These are phyloP conservation scores for Ramularia collo-cygni DNA, from an alignment of 2,329 filamentous ascomycete species.

Conservation along the genomic window DNA sequence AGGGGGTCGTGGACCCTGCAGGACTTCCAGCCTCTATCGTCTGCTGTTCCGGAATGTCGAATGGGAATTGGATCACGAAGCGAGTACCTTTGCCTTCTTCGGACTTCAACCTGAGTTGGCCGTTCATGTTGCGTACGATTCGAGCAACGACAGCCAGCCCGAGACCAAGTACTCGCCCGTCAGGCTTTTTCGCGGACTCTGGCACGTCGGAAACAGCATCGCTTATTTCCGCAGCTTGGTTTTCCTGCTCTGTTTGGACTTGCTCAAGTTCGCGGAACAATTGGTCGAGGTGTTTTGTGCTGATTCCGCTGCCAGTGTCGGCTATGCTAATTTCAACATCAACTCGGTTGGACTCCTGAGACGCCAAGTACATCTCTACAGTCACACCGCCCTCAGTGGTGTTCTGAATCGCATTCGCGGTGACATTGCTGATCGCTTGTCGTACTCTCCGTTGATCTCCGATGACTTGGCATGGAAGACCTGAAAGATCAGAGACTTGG, in stretches of 20 bases:
- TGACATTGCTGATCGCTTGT: slow-evolving; percentile 75
- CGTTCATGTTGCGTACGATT: slow-evolving; percentile 83
- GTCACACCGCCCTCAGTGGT: slow-evolving; percentile 61
- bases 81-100: slow-evolving; percentile 75
- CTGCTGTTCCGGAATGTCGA: slow-evolving; percentile 52
- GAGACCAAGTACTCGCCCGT: slow-evolving; percentile 57
- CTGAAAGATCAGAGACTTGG: slow-evolving; percentile 59
- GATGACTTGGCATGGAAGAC: slow-evolving; percentile 62
- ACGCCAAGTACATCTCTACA: slow-evolving; percentile 61
- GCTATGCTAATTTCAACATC: slow-evolving; percentile 68
- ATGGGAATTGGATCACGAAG: slow-evolving; percentile 74
- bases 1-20: slow-evolving; percentile 22
- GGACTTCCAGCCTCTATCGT: slow-evolving; percentile 12
- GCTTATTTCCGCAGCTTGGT: slow-evolving; percentile 33
- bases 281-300: slow-evolving; percentile 48
- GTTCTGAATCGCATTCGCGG: slow-evolving; percentile 77
- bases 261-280: slow-evolving; percentile 59
- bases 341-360: slow-evolving; percentile 46
- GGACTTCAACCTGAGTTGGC: slow-evolving; percentile 76
- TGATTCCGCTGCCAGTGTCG: slow-evolving; percentile 67
- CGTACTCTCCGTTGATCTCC: slow-evolving; percentile 76
- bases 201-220: slow-evolving; percentile 25
- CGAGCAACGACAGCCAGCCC: slow-evolving; percentile 84
- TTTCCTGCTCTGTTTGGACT: slow-evolving; percentile 53
- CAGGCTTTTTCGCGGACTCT: slow-evolving; percentile 28